These are phyloP conservation scores for Carex cristatella DNA, from an alignment of 176 grass and related monocot genomes.

Conservation along the genomic window DNA sequence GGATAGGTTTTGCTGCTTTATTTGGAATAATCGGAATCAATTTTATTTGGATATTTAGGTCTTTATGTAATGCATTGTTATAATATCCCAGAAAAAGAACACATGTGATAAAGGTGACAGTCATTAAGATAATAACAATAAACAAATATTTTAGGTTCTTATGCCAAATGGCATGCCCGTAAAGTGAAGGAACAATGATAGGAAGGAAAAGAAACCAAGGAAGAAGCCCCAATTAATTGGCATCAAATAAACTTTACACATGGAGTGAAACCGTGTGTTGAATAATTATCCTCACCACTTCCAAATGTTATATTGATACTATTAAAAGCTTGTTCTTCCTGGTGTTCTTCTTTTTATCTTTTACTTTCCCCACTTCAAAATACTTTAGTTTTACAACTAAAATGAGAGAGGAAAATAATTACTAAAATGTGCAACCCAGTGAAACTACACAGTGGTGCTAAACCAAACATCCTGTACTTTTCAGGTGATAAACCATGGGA, in stretches of 20 bases:
- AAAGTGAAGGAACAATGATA: background rate
- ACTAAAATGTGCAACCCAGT: background rate
- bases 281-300: background rate
- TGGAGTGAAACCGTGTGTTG: background rate
- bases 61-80: background rate
- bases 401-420: background rate
- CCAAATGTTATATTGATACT: background rate
- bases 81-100: background rate
- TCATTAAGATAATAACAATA: background rate
- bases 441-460: background rate
- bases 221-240: background rate
- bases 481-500: conserved; percentile 74
- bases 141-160: background rate
- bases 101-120: background rate
- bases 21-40: background rate
- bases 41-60: background rate
- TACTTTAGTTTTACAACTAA: background rate
- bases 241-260: background rate
- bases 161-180: background rate
- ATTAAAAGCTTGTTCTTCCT: background rate
- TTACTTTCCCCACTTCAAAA: background rate
- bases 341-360: background rate
- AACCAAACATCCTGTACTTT: conserved; percentile 18
- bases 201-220: background rate
- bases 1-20: background rate